phyloP scores from a whole-genome alignment of 257 asterid species.

The Paulownia fortunei region DNA sequence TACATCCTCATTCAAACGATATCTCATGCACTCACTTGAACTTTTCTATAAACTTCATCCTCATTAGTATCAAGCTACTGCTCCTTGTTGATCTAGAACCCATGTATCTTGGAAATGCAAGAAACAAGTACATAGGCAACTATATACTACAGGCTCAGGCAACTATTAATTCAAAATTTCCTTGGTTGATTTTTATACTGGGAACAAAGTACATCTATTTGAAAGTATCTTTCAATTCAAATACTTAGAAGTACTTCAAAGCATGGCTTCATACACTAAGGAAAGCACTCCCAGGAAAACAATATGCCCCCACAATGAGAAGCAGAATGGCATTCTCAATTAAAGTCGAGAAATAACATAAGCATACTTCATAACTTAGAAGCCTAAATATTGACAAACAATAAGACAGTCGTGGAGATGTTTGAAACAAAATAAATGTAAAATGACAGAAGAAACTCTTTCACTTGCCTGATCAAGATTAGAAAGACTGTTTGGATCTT shows the following conservation, averaged over 20 bases:
- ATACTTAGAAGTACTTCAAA: not conserved
- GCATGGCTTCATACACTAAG: not conserved
- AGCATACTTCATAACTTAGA: no score
- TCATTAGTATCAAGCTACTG: not conserved
- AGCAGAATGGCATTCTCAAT: not conserved
- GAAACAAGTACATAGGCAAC: not conserved
- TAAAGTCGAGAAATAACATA: no score
- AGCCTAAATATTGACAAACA: no score
- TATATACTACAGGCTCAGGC: not conserved
- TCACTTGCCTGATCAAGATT: conserved; percentile 95
- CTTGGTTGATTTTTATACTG: not conserved
- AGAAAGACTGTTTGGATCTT: conserved; percentile 98
- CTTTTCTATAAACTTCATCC: no score
- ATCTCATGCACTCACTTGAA: no score
- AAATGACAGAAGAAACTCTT: conserved; percentile 10
- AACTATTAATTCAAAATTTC: not conserved
- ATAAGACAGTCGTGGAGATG: not conserved
- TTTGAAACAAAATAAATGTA: not conserved
- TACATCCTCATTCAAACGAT: no score
- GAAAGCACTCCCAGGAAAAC: no score
- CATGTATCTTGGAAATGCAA: not conserved
- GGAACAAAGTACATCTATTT: not conserved
- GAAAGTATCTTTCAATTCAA: not conserved
- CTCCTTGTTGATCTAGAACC: not conserved
- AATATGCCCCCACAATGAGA: no score